Conservation (phyloP, 441 rosid species). For the Populus trichocarpa region DNA sequence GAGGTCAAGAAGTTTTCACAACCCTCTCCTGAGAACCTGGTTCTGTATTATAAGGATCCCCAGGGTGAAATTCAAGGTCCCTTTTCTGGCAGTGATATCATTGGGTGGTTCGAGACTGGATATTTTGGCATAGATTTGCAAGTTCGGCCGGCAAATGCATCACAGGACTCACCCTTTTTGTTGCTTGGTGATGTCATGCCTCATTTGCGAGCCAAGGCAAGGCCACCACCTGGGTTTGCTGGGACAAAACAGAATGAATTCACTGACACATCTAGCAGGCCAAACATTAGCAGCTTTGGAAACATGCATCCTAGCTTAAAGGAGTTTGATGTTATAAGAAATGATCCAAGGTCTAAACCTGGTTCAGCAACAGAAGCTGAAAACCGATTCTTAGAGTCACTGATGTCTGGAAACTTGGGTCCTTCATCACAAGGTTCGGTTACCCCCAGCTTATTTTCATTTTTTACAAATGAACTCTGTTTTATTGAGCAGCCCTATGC, state of each 20-base stretch:
- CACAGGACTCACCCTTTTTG: conserved; percentile 68
- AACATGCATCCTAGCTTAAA: conserved; percentile 43
- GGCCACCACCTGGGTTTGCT: conserved; percentile 96
- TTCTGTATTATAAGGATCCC: conserved; percentile 87
- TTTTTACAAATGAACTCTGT: background rate
- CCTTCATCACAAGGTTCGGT: conserved; percentile 63
- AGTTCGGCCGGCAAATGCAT: conserved; percentile 67
- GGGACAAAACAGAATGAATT: conserved; percentile 62
- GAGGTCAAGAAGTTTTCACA: conserved; percentile 60
- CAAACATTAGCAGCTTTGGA: conserved; percentile 51
- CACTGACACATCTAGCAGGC: conserved; percentile 44
- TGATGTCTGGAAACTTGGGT: conserved; percentile 67
- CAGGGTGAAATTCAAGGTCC: conserved; percentile 98
- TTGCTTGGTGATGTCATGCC: conserved; percentile 99
- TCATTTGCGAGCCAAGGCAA: conserved; percentile 90
- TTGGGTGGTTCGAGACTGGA: conserved; percentile 99
- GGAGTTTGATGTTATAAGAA: conserved; percentile 54
- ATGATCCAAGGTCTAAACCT: conserved; percentile 54
- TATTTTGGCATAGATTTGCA: conserved; percentile 95
- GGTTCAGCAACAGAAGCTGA: conserved; percentile 75
- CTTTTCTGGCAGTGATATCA: conserved; percentile 83
- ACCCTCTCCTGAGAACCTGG: conserved; percentile 69
- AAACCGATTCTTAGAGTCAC: conserved; percentile 87
- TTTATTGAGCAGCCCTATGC: background rate
- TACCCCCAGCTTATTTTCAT: background rate